Evolutionary conservation across 768 basidiomycete species (phyloP).

Genomic region (Pulveroboletus ravenelii): DNA sequence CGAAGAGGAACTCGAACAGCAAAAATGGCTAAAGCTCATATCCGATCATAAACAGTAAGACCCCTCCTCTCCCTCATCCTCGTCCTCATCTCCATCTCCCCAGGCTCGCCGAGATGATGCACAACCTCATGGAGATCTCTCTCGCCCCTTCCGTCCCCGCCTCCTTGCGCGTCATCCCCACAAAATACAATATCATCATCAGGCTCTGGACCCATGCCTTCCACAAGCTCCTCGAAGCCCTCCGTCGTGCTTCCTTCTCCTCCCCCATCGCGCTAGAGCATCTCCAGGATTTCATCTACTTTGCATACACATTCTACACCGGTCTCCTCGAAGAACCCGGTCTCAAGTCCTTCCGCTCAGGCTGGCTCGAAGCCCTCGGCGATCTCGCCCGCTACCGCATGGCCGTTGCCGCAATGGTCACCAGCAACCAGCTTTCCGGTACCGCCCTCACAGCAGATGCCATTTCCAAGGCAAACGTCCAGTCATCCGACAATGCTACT

Average conservation of each 20-base stretch:
- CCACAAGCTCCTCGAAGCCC: slow-evolving; percentile 83
- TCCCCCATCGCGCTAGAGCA: slow-evolving; percentile 74
- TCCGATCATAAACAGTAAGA: slow-evolving; percentile 81
- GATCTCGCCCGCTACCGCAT: slow-evolving; percentile 94
- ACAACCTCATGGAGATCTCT: slow-evolving; percentile 81
- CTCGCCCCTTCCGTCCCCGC: slow-evolving; percentile 84
- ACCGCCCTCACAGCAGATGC: slow-evolving; percentile 52
- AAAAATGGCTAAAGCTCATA: slow-evolving; percentile 71
- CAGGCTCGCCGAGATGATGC: slow-evolving; percentile 88
- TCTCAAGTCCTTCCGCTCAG: slow-evolving; percentile 63
- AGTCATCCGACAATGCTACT: slow-evolving; percentile 19
- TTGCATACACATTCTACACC: slow-evolving; percentile 92
- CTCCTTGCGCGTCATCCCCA: slow-evolving; percentile 83
- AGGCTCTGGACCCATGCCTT: slow-evolving; percentile 92
- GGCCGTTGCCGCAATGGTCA: slow-evolving; percentile 87
- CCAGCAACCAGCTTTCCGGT: slow-evolving; percentile 41
- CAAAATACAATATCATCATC: slow-evolving; percentile 92
- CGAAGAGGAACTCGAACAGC: slow-evolving; percentile 61
- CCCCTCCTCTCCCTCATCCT: neutral
- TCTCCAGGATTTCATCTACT: slow-evolving; percentile 91
- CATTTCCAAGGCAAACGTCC: slow-evolving; percentile 42
- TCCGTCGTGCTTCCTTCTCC: slow-evolving; percentile 77
- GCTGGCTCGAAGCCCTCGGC: slow-evolving; percentile 96
- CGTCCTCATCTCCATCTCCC: slow-evolving; percentile 8
- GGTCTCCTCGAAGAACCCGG: slow-evolving; percentile 79